Base-by-base conservation (phyloP, 148 eudicot species). In the Mesembryanthemum crystallinum region DNA sequence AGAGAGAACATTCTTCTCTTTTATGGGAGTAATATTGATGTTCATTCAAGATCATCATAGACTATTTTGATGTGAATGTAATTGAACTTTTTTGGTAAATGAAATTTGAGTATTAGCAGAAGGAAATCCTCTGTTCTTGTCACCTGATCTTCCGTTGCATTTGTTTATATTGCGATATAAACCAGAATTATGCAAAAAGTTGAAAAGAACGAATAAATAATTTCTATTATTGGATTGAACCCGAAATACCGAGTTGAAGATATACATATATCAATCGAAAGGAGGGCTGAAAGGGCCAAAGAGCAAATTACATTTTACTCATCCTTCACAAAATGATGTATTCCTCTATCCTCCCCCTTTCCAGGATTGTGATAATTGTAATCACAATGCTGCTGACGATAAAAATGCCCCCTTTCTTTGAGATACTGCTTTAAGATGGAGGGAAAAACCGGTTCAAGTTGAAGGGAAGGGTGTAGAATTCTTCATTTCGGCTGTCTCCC, bases 371-470 rank as follows among this genome's bases (percentile, higher is more conserved):
- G 77, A 85, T 75, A 64, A 81, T 35, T 35, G 39, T 60, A 62
- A 74, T 58, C 47, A 71, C 27, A 24, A 69, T 35, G 20, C 32
- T 37, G 42, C 58, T 43, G 28, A n/a, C 27, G 18, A 70, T n/a
- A n/a, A n/a, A n/a, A n/a, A n/a, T 25, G 8, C 58, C 63, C 33
- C 63, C 72, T 76, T 55, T 49, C 27, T 58, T 71, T 14, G 55
- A 54, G 51, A 65, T 32, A 42, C 60, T 25, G 71, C 17, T 24
- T 87, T 76, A 95, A 43, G 98, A 91, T 55, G 99, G 99, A 79
- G 99, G 99, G 82, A 95, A 95, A 71, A 92, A 92, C 10, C 93
- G 90, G 82, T 95, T 89, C 58, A 95, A 92, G 81, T 95, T 95
- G 79, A 95, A 95, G 71, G 99, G 99, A 33, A 95, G 91, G 30